Evolutionary conservation across 805 yeast species (phyloP), one percentile per base, ranked within the genome.

Genomic region (Suhomyces xylopsoci): DNA sequence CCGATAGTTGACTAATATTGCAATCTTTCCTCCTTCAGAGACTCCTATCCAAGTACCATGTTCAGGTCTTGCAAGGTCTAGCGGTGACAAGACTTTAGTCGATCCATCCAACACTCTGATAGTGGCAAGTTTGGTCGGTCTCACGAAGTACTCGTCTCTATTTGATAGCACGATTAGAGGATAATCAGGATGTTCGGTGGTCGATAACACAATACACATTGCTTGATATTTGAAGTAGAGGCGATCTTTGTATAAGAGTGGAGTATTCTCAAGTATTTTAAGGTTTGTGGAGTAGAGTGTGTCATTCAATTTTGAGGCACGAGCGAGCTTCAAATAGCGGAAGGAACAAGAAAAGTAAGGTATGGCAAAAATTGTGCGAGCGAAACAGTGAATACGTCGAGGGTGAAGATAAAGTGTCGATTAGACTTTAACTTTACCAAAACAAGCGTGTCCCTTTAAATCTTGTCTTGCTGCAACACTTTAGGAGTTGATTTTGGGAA

Each of bases 21-120:
- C 88, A 1, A 92, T 53, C 54, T 78, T 76, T 0, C 90, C 90
- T 2, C 59, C 64, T 28, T 73, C 72, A 41, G 82, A 77, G 1
- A 87, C 78, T 0, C 96, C 97, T 1, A 90, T 81, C 99, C 99
- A 94, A 0, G 97, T 89, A 1, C 99, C 97, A 56, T 82, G 89
- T 51, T 84, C 91, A 1, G 75, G 69, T 34, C 91, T 68, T 0
- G 85, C 90, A 60, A 88, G 66, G 65, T 93, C 97, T 38, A 78
- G 69, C 0, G 97, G 97, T 7, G 87, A 80, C 9, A 90, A 64
- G 1, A 87, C 69, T 42, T 62, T 55, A 9, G 62, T 47, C 12
- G 68, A 66, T 48, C 73, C 68, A 53, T 73, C 67, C 50, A 74
- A 58, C 3, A 45, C 46, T 45, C 73, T 55, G n/a, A 61, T 54